Conservation (phyloP, 176 grass and related monocot genomes). For the Musa beccarii region DNA sequence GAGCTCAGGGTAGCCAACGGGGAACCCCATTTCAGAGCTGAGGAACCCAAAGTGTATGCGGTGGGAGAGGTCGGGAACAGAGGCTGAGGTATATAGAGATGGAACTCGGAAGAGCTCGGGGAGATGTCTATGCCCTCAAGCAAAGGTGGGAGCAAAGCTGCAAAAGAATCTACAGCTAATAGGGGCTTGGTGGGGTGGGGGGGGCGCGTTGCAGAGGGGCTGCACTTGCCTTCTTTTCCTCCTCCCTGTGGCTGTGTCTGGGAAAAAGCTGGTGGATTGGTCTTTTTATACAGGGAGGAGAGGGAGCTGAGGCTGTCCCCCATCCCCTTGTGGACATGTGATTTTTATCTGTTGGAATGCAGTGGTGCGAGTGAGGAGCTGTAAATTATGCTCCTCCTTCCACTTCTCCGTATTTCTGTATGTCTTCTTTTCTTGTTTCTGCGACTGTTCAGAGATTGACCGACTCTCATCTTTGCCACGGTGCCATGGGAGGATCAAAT, state of each 20-base stretch:
- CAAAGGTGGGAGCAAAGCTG: neutral
- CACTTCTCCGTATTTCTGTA: too few relatives aligned
- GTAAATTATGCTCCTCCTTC: too few relatives aligned
- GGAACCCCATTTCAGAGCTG: conserved; percentile 7
- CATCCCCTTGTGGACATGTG: too few relatives aligned
- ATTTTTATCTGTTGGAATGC: too few relatives aligned
- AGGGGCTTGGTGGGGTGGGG: neutral
- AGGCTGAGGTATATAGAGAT: neutral
- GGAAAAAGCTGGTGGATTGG: neutral
- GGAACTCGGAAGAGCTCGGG: neutral
- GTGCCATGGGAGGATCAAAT: too few relatives aligned
- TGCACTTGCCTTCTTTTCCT: neutral
- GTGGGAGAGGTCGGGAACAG: neutral
- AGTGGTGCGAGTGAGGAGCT: too few relatives aligned
- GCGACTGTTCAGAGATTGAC: too few relatives aligned
- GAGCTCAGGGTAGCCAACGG: neutral
- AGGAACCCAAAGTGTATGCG: neutral
- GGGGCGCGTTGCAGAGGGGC: neutral
- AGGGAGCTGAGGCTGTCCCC: too few relatives aligned
- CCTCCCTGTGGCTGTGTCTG: neutral
- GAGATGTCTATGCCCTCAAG: neutral
- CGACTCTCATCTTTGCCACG: too few relatives aligned
- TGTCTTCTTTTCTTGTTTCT: too few relatives aligned
- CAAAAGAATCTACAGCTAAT: neutral
- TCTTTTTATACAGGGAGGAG: neutral